Conservation (phyloP, 2,329 filamentous ascomycete genomes). For the Cyclaneusma minus region DNA sequence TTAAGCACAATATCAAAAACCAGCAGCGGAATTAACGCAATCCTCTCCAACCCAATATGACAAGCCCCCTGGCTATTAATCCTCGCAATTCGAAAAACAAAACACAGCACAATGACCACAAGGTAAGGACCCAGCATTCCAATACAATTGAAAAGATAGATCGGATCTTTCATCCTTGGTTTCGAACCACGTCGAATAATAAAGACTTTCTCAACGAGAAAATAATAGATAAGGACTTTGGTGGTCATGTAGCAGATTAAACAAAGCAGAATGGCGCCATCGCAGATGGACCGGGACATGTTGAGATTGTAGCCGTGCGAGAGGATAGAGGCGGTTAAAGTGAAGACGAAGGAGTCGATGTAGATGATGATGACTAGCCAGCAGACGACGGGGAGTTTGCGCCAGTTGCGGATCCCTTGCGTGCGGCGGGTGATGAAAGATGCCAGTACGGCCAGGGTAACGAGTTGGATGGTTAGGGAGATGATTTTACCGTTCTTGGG, state of each 20-base stretch:
- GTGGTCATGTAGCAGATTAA: constrained; percentile 46
- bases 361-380: constrained; percentile 41
- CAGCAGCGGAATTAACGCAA: constrained; percentile 45
- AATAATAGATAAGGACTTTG: constrained; percentile 50
- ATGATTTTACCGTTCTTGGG: no score
- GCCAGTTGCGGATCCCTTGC: constrained; percentile 13
- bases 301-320: constrained; percentile 42
- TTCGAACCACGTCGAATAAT: constrained; percentile 39
- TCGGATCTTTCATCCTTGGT: constrained; percentile 34
- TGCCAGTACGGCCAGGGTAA: no score
- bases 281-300: constrained; percentile 31
- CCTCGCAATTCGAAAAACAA: constrained; percentile 39
- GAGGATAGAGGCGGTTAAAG: constrained; percentile 38
- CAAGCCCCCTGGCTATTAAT: constrained; percentile 42
- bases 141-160: constrained; percentile 46
- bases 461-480: no score
- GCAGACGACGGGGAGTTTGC: constrained; percentile 11
- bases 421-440: no score
- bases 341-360: constrained; percentile 42
- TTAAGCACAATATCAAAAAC: constrained; percentile 45
- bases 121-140: constrained; percentile 31
- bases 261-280: constrained; percentile 43
- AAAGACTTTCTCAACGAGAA: constrained; percentile 48
- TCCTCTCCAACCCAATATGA: constrained; percentile 43
- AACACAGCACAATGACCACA: no score